phyloP scores from a whole-genome alignment of 2,329 filamentous ascomycete species.

The Cercospora zeae-maydis region DNA sequence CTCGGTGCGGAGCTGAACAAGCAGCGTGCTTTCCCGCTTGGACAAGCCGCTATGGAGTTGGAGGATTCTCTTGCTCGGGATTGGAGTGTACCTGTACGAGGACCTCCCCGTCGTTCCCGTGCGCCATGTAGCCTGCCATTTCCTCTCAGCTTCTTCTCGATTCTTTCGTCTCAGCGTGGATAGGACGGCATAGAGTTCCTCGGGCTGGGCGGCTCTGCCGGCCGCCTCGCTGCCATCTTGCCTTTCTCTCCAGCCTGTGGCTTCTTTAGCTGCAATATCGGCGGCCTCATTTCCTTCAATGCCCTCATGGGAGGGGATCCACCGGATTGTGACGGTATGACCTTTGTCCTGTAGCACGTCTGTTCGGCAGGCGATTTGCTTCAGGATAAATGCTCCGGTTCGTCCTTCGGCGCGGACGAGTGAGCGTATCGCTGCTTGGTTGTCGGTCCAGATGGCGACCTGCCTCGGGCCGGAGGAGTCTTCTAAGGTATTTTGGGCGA shows the following conservation, averaged over 20 bases:
- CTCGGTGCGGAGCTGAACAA: constrained; percentile 17
- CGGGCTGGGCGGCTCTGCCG: neutral
- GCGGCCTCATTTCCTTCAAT: constrained; percentile 2
- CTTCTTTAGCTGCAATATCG: neutral
- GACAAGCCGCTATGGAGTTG: neutral
- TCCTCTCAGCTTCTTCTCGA: neutral
- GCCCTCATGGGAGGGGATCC: neutral
- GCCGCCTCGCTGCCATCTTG: neutral
- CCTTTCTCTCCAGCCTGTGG: neutral
- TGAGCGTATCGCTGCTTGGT: constrained; percentile 1
- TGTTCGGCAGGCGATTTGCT: neutral
- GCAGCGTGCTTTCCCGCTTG: constrained; percentile 11
- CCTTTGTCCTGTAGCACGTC: neutral
- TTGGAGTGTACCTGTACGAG: neutral
- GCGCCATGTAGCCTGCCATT: neutral
- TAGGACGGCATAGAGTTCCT: neutral
- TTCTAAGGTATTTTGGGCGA: neutral
- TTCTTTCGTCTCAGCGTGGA: neutral
- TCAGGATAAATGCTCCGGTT: neutral
- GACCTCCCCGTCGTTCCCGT: neutral
- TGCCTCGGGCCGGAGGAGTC: neutral
- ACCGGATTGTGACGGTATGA: neutral
- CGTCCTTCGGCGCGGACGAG: neutral
- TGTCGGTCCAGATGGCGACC: neutral
- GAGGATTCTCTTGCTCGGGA: neutral